phyloP scores from a whole-genome alignment of 192 early-diverging fungal genomes.

The Geranomyces variabilis region DNA sequence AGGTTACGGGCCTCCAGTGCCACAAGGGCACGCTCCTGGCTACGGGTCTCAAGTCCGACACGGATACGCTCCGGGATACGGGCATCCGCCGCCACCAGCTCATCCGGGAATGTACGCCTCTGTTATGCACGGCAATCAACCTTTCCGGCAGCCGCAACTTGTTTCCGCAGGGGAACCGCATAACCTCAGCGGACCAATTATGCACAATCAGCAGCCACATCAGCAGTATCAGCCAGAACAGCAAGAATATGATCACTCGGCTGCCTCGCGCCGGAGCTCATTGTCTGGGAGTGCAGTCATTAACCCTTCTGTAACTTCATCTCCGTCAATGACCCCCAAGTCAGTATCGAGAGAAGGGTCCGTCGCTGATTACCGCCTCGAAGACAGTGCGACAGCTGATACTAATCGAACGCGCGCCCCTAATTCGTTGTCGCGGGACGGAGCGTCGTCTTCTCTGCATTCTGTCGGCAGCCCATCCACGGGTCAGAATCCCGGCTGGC shows the following conservation, averaged over 20 bases:
- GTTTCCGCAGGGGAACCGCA: too few species aligned
- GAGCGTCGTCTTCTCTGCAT: neutral
- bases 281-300: neutral
- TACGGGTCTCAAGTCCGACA: too few species aligned
- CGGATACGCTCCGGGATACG: too few species aligned
- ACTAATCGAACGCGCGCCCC: neutral
- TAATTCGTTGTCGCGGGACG: neutral
- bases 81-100: too few species aligned
- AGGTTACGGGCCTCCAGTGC: too few species aligned
- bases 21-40: too few species aligned
- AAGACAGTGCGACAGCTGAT: neutral
- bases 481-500: constrained; percentile 5
- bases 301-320: neutral
- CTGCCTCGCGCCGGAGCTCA: neutral
- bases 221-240: neutral
- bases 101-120: too few species aligned
- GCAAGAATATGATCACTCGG: neutral
- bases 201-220: neutral
- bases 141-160: too few species aligned
- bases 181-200: too few species aligned
- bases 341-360: constrained; percentile 12
- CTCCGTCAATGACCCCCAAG: neutral
- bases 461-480: too few species aligned
- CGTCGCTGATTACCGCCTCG: neutral
- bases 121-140: too few species aligned